Evolutionary conservation across 2,329 filamentous ascomycete genomes (phyloP).

Genomic region (Boeremia lycopersici): DNA sequence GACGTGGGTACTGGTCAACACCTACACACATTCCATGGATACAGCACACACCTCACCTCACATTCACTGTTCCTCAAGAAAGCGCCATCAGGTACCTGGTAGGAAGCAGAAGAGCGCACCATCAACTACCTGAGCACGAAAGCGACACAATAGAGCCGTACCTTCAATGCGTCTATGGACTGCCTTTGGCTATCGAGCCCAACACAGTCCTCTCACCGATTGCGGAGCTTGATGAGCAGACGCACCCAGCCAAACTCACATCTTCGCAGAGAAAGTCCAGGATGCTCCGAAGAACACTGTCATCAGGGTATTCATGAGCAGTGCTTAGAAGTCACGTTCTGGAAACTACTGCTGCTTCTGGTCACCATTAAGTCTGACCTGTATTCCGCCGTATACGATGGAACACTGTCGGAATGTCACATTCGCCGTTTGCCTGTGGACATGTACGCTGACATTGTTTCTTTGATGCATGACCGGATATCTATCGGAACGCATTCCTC

Average conservation of each 20-base stretch:
- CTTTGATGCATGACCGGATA: not conserved
- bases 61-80: constrained; percentile 12
- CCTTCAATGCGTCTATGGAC: constrained; percentile 7
- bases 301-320: not conserved
- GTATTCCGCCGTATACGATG: not conserved
- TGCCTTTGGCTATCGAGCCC: not conserved
- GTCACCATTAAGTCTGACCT: not conserved
- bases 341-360: not conserved
- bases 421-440: not conserved
- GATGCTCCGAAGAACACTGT: constrained; percentile 2
- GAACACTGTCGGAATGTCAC: not conserved
- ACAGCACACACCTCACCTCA: not conserved
- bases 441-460: not conserved
- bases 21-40: not conserved
- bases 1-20: not conserved
- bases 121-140: constrained; percentile 11
- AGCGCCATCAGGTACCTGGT: constrained; percentile 10
- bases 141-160: constrained; percentile 4
- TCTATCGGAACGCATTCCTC: too few relatives aligned
- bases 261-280: constrained; percentile 22
- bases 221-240: not conserved
- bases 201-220: not conserved
- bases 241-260: constrained; percentile 1
- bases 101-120: constrained; percentile 1
- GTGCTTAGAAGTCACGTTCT: not conserved